A percentile compares a stretch with the other conserved stretches of the same genome.
phyloP scores from a whole-genome alignment of 805 yeast genomes.

The Cyberlindnera euphorbiiphila region DNA sequence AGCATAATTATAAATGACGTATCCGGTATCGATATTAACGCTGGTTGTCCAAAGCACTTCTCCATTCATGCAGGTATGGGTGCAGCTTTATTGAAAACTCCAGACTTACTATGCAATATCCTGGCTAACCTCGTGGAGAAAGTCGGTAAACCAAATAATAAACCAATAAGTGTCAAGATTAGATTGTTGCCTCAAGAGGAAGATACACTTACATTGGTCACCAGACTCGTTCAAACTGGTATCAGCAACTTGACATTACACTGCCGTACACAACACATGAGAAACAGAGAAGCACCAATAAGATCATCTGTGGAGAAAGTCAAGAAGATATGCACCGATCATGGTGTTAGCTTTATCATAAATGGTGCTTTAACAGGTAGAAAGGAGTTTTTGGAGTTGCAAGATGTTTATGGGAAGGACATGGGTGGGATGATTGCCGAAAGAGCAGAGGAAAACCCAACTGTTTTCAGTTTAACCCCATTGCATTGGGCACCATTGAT shows the following conservation, averaged over 20 bases:
- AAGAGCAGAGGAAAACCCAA: conserved; percentile 82
- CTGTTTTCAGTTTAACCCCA: conserved; percentile 52
- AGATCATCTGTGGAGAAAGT: conserved; percentile 65
- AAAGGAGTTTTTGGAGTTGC: conserved; percentile 50
- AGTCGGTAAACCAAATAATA: conserved; percentile 72
- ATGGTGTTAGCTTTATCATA: conserved; percentile 68
- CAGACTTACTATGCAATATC: conserved; percentile 72
- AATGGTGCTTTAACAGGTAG: conserved; percentile 72
- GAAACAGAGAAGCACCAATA: conserved; percentile 79
- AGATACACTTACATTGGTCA: conserved; percentile 57
- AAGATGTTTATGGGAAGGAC: conserved; percentile 47
- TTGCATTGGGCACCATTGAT: conserved; percentile 52
- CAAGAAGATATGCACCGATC: conserved; percentile 52
- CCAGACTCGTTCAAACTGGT: conserved; percentile 66
- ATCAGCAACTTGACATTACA: conserved; percentile 84
- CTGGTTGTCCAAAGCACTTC: conserved; percentile 97
- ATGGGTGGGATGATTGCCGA: conserved; percentile 95
- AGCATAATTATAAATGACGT: conserved; percentile 77
- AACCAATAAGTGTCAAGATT: conserved; percentile 89
- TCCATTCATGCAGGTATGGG: conserved; percentile 97
- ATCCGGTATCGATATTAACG: conserved; percentile 87
- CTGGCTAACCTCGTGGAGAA: conserved; percentile 63
- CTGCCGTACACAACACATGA: conserved; percentile 85
- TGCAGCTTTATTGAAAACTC: conserved; percentile 81
- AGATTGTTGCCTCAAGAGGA: conserved; percentile 65